Conservation (phyloP, 176 grass and related monocot genomes). For the Zea mays region Zm-B73-REFERENCE-NAM-5.0 NC_050096.1:284413001-284413500, state of each 20-base stretch:
- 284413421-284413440: conserved; percentile 45
- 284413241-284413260: conserved; percentile 43
- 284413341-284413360: too few species aligned
- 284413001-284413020: background rate
- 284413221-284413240: conserved; percentile 44
- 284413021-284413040: background rate
- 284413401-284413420: conserved; percentile 49
- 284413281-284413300: too few species aligned
- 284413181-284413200: conserved; percentile 27
- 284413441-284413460: conserved; percentile 44
- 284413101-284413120: conserved; percentile 43
- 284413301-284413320: background rate
- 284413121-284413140: conserved; percentile 38
- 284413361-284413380: too few species aligned
- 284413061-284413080: too few species aligned
- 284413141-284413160: conserved; percentile 45
- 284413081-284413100: background rate
- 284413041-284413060: conserved; percentile 6
- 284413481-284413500: conserved; percentile 30
- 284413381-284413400: too few species aligned
- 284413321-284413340: background rate
- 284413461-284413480: conserved; percentile 47
- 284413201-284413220: conserved; percentile 36
- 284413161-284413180: conserved; percentile 27
- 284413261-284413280: conserved; percentile 43